Evolutionary conservation across 2,329 filamentous ascomycete species (phyloP).

Genomic region (Colletotrichum paranaense): DNA sequence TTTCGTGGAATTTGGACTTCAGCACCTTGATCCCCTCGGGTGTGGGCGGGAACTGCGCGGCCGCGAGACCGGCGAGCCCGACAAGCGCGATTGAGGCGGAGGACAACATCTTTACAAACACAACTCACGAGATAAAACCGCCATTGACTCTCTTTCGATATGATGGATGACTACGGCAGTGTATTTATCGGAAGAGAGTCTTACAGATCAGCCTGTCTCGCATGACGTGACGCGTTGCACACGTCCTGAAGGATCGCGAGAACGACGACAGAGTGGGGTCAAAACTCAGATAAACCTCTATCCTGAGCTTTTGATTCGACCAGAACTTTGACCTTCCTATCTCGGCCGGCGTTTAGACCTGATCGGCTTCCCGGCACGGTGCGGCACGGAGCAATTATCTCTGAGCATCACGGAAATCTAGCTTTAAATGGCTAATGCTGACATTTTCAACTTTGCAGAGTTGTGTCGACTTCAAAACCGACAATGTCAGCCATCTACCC

Average conservation of each 20-base stretch:
- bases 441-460: background rate
- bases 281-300: background rate
- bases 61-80: slow-evolving; percentile 38
- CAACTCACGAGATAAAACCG: no score
- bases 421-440: background rate
- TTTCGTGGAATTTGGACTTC: slow-evolving; percentile 67
- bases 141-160: no score
- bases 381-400: background rate
- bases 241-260: slow-evolving; percentile 12
- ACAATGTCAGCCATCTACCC: background rate
- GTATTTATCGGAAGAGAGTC: background rate
- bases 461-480: background rate
- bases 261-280: background rate
- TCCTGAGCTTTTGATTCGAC: slow-evolving; percentile 6
- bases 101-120: background rate
- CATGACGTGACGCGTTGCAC: slow-evolving; percentile 13
- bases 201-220: background rate
- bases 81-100: slow-evolving; percentile 33
- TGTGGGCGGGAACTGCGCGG: slow-evolving; percentile 45
- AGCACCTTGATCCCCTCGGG: slow-evolving; percentile 57
- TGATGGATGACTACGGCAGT: no score
- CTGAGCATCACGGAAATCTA: background rate
- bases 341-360: background rate
- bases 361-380: background rate
- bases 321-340: slow-evolving; percentile 21